Conservation (phyloP, 306 rosid species). For the Morella rubra region DNA sequence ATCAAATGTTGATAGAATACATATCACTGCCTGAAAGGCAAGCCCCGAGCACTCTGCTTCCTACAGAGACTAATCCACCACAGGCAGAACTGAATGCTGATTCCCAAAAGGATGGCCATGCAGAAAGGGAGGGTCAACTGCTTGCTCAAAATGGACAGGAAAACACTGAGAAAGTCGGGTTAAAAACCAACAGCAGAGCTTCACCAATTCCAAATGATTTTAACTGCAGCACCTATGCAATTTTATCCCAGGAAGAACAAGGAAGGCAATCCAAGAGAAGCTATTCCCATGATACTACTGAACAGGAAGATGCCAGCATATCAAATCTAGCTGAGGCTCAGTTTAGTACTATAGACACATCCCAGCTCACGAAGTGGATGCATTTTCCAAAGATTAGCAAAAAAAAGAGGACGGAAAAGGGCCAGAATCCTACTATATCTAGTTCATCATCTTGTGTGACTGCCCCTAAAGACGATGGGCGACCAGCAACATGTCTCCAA, state of each 20-base stretch:
- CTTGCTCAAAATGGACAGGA: constrained; percentile 26
- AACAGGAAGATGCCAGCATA: constrained; percentile 32
- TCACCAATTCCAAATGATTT: constrained; percentile 29
- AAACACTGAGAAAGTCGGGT: constrained; percentile 10
- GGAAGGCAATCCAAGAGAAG: constrained; percentile 34
- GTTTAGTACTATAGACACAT: constrained; percentile 35
- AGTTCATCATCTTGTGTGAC: constrained; percentile 23
- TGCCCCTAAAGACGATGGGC: constrained; percentile 28
- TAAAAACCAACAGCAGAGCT: constrained; percentile 12
- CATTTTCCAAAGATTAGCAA: constrained; percentile 50
- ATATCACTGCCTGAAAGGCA: constrained; percentile 27
- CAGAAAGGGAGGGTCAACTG: constrained; percentile 28
- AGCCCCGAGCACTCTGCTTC: constrained; percentile 20
- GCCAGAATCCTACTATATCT: constrained; percentile 27
- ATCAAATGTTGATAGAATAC: constrained; percentile 25
- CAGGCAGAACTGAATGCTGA: constrained; percentile 26
- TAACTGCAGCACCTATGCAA: constrained; percentile 32
- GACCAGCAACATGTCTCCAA: constrained; percentile 22
- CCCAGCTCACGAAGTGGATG: constrained; percentile 26
- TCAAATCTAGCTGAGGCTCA: constrained; percentile 39
- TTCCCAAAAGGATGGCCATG: constrained; percentile 17
- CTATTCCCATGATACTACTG: constrained; percentile 17
- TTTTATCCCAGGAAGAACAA: constrained; percentile 25
- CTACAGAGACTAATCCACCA: constrained; percentile 21
- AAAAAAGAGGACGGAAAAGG: constrained; percentile 50